phyloP scores from a whole-genome alignment of 2,329 filamentous ascomycete genomes.

The Fonsecaea erecta region DNA sequence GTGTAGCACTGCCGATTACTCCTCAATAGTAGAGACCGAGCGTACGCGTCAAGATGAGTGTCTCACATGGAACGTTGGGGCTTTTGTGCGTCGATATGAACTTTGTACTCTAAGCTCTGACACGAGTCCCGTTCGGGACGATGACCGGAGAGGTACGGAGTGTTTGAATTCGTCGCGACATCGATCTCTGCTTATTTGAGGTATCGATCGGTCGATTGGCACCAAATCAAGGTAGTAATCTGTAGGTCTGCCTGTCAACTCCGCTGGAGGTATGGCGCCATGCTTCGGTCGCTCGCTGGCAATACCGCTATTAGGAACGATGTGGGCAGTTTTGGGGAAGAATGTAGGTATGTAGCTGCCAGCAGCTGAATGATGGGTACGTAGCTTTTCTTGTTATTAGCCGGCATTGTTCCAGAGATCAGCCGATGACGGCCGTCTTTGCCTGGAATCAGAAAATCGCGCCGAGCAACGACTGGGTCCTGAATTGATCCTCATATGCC shows the following conservation, averaged over 20 bases:
- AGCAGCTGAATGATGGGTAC: neutral
- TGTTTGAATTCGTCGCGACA: neutral
- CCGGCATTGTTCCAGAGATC: constrained; percentile 7
- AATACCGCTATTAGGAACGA: neutral
- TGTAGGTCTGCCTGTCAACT: neutral
- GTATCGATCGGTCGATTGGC: neutral
- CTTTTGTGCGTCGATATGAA: neutral
- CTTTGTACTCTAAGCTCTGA: neutral
- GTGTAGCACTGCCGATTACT: neutral
- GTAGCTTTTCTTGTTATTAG: neutral
- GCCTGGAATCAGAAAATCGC: neutral
- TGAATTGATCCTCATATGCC: neutral
- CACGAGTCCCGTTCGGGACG: neutral
- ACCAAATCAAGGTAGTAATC: neutral
- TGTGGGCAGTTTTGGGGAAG: neutral
- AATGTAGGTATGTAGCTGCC: no score
- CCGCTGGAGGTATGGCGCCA: neutral
- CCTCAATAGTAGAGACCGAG: neutral
- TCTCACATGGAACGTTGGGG: neutral
- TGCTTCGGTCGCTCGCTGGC: neutral
- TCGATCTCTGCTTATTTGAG: neutral
- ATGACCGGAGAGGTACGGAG: neutral
- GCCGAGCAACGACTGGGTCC: neutral
- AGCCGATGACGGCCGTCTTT: neutral
- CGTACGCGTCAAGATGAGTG: neutral